A percentile compares a stretch with the other conserved stretches of the same genome.
Conservation (phyloP, 345 rosid genomes). For the Salix koriyanagi region DNA sequence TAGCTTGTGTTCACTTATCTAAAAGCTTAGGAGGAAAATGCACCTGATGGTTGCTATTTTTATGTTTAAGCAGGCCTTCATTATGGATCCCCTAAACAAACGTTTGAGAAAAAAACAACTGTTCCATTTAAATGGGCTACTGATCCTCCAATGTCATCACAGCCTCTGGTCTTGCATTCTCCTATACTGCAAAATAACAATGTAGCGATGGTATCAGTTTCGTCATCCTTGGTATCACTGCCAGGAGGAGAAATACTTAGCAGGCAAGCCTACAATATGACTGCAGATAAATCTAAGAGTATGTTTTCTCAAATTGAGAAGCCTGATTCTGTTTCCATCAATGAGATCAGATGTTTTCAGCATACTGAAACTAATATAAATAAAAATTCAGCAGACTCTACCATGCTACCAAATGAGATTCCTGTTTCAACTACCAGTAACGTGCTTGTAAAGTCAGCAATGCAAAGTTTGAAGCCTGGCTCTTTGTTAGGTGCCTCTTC, state of each 20-base stretch:
- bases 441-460: conserved; percentile 20
- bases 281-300: conserved; percentile 25
- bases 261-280: conserved; percentile 23
- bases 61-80: conserved; percentile 37
- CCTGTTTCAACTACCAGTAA: conserved; percentile 25
- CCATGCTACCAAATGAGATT: conserved; percentile 28
- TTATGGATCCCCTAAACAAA: conserved; percentile 32
- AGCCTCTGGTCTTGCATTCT: conserved; percentile 28
- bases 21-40: background rate
- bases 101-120: conserved; percentile 36
- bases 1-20: conserved; percentile 4
- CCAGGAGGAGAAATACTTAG: conserved; percentile 23
- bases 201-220: conserved; percentile 28
- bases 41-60: conserved; percentile 18
- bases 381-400: conserved; percentile 30
- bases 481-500: conserved; percentile 32
- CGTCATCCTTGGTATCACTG: conserved; percentile 30
- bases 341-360: conserved; percentile 33
- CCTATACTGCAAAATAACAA: conserved; percentile 29
- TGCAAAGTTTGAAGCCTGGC: conserved; percentile 25
- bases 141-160: conserved; percentile 25
- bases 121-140: conserved; percentile 32
- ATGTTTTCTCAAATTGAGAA: conserved; percentile 34
- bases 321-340: conserved; percentile 21
- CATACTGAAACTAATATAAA: conserved; percentile 32